phyloP scores from a whole-genome alignment of 106 monocot species.

The Apostasia ramifera region DNA sequence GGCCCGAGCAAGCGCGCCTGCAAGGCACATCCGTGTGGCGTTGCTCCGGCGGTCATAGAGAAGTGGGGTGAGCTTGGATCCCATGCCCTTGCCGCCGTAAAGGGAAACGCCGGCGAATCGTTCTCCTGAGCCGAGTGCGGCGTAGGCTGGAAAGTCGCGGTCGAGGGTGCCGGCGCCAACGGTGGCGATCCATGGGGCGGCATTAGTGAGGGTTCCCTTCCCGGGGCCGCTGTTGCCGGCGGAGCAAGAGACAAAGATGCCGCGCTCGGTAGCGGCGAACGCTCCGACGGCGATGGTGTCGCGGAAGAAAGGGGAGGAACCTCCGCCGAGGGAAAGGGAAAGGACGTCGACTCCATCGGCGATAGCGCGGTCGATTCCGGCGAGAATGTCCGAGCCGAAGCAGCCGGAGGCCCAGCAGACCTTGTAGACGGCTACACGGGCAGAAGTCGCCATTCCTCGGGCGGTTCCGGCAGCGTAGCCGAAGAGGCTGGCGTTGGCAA shows the following conservation, averaged over 20 bases:
- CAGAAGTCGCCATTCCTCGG: constrained; percentile 29
- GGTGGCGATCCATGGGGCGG: constrained; percentile 58
- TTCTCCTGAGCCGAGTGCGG: constrained; percentile 20
- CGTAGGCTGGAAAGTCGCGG: constrained; percentile 49
- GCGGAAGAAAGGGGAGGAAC: constrained; percentile 28
- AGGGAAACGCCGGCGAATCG: constrained; percentile 40
- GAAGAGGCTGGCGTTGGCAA: constrained; percentile 29
- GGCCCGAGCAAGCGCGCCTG: constrained; percentile 16
- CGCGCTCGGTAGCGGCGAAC: constrained; percentile 37
- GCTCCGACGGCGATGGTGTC: constrained; percentile 52
- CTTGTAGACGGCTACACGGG: constrained; percentile 51
- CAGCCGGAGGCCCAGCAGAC: constrained; percentile 59
- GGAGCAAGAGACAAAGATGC: constrained; percentile 60
- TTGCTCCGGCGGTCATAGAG: constrained; percentile 16
- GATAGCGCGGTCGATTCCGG: constrained; percentile 53
- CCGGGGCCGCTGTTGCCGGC: constrained; percentile 53
- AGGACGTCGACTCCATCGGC: constrained; percentile 59
- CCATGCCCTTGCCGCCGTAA: constrained; percentile 32
- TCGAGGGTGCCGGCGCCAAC: constrained; percentile 64
- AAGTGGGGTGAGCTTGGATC: background rate
- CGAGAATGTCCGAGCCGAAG: constrained; percentile 64
- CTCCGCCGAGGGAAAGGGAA: constrained; percentile 64
- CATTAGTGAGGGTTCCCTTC: constrained; percentile 27
- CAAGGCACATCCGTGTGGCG: constrained; percentile 19
- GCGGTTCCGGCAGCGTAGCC: constrained; percentile 30